These are phyloP conservation scores for Exophiala alcalophila DNA, from an alignment of 2,329 filamentous ascomycete genomes.

Conservation along the genomic window DNA sequence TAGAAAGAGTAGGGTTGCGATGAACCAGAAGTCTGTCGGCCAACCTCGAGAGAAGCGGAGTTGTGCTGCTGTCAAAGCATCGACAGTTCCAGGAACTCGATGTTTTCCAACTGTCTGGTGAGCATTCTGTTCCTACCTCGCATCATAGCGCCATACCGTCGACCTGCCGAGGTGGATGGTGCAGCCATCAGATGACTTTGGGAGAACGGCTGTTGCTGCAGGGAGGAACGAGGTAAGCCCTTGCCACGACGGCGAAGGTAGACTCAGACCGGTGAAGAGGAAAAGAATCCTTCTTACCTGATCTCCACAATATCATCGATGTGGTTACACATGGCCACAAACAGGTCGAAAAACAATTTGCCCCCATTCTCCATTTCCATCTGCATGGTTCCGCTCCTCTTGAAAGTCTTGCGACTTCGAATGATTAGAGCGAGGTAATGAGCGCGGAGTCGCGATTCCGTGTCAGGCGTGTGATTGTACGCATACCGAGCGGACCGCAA, in stretches of 20 bases:
- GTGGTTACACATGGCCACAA: conserved; percentile 97
- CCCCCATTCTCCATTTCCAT: conserved; percentile 94
- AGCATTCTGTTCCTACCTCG: conserved; percentile 31
- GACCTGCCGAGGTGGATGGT: conserved; percentile 31
- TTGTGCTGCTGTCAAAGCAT: conserved; percentile 30
- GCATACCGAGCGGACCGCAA: conserved; percentile 90
- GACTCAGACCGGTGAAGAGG: too few species aligned
- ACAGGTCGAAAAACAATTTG: conserved; percentile 97
- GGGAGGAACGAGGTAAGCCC: conserved; percentile 25
- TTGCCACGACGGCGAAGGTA: conserved; percentile 21
- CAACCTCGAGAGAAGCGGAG: conserved; percentile 47
- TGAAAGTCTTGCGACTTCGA: conserved; percentile 94
- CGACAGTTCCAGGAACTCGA: conserved; percentile 27
- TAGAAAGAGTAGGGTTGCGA: conserved; percentile 40
- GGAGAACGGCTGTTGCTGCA: conserved; percentile 52
- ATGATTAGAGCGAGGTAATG: conserved; percentile 98
- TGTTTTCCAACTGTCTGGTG: conserved; percentile 38
- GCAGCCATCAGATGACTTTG: conserved; percentile 50
- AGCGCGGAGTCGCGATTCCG: conserved; percentile 86
- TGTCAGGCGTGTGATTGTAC: conserved; percentile 91
- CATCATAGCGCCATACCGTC: conserved; percentile 36
- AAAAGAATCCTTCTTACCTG: conserved; percentile 61
- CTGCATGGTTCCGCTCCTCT: conserved; percentile 98
- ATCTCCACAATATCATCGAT: conserved; percentile 92
- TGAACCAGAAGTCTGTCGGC: conserved; percentile 44